Conservation (phyloP, 2,329 filamentous ascomycete genomes). For the Tolypocladium capitatum region DNA sequence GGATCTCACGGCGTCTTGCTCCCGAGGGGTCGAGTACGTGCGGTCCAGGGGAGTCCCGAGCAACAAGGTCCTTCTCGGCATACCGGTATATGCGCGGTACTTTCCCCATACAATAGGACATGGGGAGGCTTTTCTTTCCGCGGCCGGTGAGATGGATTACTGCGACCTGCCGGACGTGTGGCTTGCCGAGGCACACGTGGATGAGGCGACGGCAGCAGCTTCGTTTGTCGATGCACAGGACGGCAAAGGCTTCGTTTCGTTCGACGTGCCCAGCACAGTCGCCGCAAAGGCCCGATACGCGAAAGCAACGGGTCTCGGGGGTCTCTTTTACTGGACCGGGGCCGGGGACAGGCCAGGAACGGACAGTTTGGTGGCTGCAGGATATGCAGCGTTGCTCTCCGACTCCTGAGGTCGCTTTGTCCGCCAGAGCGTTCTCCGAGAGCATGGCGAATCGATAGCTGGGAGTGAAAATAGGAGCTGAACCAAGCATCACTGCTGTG, state of each 20-base stretch:
- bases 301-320: constrained; percentile 39
- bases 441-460: neutral
- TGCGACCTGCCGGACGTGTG: constrained; percentile 43
- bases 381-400: no score
- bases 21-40: constrained; percentile 42
- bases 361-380: constrained; percentile 44
- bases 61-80: constrained; percentile 46
- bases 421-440: neutral
- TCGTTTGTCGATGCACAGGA: constrained; percentile 33
- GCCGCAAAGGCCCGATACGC: constrained; percentile 47
- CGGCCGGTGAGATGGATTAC: constrained; percentile 45
- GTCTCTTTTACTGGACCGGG: constrained; percentile 58
- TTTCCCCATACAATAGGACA: constrained; percentile 41
- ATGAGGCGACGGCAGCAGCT: constrained; percentile 40
- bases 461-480: neutral
- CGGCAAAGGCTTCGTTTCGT: constrained; percentile 43
- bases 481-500: neutral
- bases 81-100: constrained; percentile 49
- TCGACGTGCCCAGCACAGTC: constrained; percentile 50
- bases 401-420: no score
- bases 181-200: constrained; percentile 26
- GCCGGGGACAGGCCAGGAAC: constrained; percentile 40
- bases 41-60: constrained; percentile 38
- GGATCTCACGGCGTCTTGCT: constrained; percentile 29
- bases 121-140: constrained; percentile 35